A percentile compares a stretch with the other conserved stretches of the same genome.
Evolutionary conservation across 306 rosid species (phyloP).

Genomic region (Fagus sylvatica): DNA sequence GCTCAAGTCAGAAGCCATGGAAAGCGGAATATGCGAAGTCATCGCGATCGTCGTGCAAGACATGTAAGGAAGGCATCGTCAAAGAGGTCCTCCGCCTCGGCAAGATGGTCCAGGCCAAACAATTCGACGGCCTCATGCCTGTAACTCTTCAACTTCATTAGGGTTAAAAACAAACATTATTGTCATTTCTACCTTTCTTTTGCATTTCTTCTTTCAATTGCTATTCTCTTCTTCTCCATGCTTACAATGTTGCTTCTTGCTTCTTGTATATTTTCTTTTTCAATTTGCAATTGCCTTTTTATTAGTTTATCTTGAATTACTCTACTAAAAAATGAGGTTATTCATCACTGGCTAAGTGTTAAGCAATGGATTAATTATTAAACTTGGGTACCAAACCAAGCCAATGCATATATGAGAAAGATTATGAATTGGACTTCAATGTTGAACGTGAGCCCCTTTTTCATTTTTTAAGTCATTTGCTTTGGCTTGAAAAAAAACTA

Average conservation of each 20-base stretch:
- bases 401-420: no score
- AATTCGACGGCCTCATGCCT: slow-evolving; percentile 95
- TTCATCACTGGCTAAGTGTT: no score
- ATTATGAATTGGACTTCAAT: no score
- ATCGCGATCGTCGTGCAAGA: slow-evolving; percentile 80
- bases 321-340: no score
- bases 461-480: neutral
- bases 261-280: neutral
- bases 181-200: neutral
- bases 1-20: slow-evolving; percentile 72
- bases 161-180: neutral
- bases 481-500: neutral
- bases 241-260: neutral
- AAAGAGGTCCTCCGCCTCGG: slow-evolving; percentile 84
- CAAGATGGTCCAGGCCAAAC: slow-evolving; percentile 87
- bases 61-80: slow-evolving; percentile 66
- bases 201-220: neutral
- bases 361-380: no score
- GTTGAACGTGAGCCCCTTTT: neutral
- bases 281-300: neutral
- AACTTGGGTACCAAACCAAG: no score
- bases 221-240: neutral
- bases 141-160: slow-evolving; percentile 19
- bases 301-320: neutral
- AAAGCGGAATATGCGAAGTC: slow-evolving; percentile 95